phyloP scores from a whole-genome alignment of 2,329 filamentous ascomycete species.

The Lachnellula hyalina region DNA sequence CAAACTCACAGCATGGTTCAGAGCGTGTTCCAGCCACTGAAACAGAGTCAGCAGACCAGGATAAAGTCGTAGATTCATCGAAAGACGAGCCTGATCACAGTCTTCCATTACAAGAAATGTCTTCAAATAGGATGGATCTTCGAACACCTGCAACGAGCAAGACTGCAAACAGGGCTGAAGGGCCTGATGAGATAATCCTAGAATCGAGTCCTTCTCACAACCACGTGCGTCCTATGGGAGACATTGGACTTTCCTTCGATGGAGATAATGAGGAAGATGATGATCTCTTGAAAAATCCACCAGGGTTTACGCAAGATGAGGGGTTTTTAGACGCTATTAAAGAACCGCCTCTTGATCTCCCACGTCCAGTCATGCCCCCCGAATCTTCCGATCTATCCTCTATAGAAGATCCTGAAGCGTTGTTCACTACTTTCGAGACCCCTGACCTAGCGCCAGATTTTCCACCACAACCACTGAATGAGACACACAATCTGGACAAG shows the following conservation, averaged over 20 bases:
- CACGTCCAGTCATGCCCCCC: no score
- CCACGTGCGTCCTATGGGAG: constrained; percentile 22
- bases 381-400: neutral
- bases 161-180: constrained; percentile 3
- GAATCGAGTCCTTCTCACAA: constrained; percentile 28
- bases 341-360: neutral
- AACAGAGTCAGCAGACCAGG: neutral
- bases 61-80: neutral
- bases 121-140: constrained; percentile 5
- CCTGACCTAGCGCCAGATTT: no score
- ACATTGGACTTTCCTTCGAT: constrained; percentile 25
- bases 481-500: no score
- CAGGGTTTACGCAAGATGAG: constrained; percentile 27
- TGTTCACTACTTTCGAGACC: no score
- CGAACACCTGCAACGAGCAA: constrained; percentile 9
- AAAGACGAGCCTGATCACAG: neutral
- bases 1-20: neutral
- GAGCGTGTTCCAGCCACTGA: constrained; percentile 1
- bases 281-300: constrained; percentile 16
- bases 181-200: constrained; percentile 19
- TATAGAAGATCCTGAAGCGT: no score
- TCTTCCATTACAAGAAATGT: constrained; percentile 16
- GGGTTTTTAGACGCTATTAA: constrained; percentile 14
- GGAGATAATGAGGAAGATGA: constrained; percentile 10
- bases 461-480: no score